phyloP scores from a whole-genome alignment of 1,284 basidiomycete species.

The Lentinula novae-zelandiae region DNA sequence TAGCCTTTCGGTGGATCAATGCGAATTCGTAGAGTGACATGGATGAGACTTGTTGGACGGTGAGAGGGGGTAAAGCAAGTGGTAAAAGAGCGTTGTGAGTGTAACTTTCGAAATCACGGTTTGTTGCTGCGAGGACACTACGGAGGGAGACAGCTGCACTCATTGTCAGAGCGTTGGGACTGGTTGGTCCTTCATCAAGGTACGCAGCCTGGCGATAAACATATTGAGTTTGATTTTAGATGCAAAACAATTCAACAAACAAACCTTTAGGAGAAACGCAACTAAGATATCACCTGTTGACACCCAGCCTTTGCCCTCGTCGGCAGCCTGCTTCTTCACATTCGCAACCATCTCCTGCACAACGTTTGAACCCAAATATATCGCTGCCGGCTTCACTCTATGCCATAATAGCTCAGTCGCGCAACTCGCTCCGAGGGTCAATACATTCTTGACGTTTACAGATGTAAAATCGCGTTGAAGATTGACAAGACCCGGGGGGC shows the following conservation, averaged over 20 bases:
- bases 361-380: background rate
- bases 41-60: background rate
- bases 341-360: background rate
- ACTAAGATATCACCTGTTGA: conserved; percentile 8
- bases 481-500: background rate
- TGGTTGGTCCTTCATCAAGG: conserved; percentile 3
- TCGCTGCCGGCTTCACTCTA: background rate
- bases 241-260: background rate
- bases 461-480: conserved; percentile 6
- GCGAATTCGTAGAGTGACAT: conserved; percentile 4
- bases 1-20: conserved; percentile 2
- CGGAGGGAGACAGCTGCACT: conserved; percentile 7
- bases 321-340: conserved; percentile 5
- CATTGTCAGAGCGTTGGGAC: background rate
- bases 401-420: conserved; percentile 7
- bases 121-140: background rate
- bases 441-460: conserved; percentile 4
- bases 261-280: conserved; percentile 4
- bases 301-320: conserved; percentile 6
- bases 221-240: background rate
- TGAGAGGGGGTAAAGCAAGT: conserved; percentile 1
- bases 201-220: background rate
- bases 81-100: conserved; percentile 8
- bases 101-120: conserved; percentile 6
- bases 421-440: background rate